Base-by-base conservation (phyloP, 768 basidiomycete species). In the Sistotremastrum niveocremeum region DNA sequence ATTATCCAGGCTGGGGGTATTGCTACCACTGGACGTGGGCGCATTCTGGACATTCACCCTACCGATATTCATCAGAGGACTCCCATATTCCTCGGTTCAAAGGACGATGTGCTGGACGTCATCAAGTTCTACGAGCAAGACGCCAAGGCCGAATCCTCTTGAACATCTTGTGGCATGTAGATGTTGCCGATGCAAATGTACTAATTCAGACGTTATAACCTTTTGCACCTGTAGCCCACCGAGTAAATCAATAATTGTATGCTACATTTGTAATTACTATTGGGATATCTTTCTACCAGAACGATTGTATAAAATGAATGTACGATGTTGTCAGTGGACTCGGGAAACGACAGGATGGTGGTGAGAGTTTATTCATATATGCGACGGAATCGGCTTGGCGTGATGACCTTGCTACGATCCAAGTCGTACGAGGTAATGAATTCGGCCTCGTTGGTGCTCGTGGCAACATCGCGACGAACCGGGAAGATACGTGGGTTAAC, bases 1-100 rank as follows among this genome's bases (percentile, higher is more conserved):
- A 44, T 50, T 46, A 33, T 50, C 20, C 59, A 95, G 83, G 95
- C 95, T 33, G 95, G 95, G 12, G 95, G 95, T 30, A 67, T 97
- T 52, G 95, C 95, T 1, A 97, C 94, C 10, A 98, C 95, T 1
- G 95, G 95, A 33, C 87, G 76, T n/a, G 72, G 79, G 58, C 79
- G 94, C 31, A 91, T 99, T 57, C 71, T 99, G 40, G 95, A 99
- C 57, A 82, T 99, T 51, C 67, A 81, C 39, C 82, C 95, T 5
- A 88, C 76, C 46, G 65, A 60, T 55, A 95, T 97, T 51, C 95
- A 99, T 59, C 84, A 95, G 59, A 78, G 95, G 33, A 86, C 84
- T 65, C 72, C 94, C 4, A 85, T 98, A 29, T 99, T 91, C 70
- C 68, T 99, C 31, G 95, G 95, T 30, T 85, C 81, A 62, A 80